Evolutionary conservation across 2,329 filamentous ascomycete genomes (phyloP).

Genomic region (Herpotrichia juniperi): DNA sequence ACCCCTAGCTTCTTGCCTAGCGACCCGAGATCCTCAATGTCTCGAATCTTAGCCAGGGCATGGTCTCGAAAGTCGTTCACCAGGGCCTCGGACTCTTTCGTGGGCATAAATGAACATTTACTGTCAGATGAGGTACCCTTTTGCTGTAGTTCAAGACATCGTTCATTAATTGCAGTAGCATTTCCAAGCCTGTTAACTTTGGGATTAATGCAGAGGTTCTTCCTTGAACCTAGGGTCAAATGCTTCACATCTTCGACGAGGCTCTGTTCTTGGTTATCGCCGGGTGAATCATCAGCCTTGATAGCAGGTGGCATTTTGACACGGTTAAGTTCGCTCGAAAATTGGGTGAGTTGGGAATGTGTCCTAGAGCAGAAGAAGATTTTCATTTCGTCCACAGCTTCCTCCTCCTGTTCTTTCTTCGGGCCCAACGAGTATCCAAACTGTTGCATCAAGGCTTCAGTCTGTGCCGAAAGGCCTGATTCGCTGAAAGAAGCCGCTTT

Average conservation of each 20-base stretch:
- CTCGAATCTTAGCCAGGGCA: slow-evolving; percentile 80
- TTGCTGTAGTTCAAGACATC: slow-evolving; percentile 89
- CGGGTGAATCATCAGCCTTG: slow-evolving; percentile 24
- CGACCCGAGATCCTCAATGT: slow-evolving; percentile 87
- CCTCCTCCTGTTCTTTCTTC: slow-evolving; percentile 52
- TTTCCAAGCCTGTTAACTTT: slow-evolving; percentile 73
- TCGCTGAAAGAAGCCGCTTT: slow-evolving; percentile 29
- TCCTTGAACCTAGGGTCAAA: slow-evolving; percentile 81
- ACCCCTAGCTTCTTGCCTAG: slow-evolving; percentile 80
- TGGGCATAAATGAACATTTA: slow-evolving; percentile 78
- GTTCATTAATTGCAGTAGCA: slow-evolving; percentile 87
- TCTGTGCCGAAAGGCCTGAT: slow-evolving; percentile 72
- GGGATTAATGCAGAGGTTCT: slow-evolving; percentile 88
- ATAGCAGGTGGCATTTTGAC: slow-evolving; percentile 79
- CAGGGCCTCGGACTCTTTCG: slow-evolving; percentile 73
- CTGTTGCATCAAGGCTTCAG: slow-evolving; percentile 73
- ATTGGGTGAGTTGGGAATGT: slow-evolving; percentile 89
- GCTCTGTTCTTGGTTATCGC: slow-evolving; percentile 15
- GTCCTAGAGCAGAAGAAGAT: slow-evolving; percentile 93
- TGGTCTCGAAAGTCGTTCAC: slow-evolving; percentile 85
- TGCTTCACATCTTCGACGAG: slow-evolving; percentile 74
- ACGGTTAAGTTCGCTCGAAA: slow-evolving; percentile 79
- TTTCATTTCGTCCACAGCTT: slow-evolving; percentile 72
- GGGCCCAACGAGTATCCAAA: slow-evolving; percentile 44
- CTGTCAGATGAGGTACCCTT: slow-evolving; percentile 65